Percentiles rank a stretch among this genome's conserved stretches.
These are phyloP conservation scores for Rugonectria rugulosa DNA, from an alignment of 2,329 filamentous ascomycete genomes.

Conservation along the genomic window DNA sequence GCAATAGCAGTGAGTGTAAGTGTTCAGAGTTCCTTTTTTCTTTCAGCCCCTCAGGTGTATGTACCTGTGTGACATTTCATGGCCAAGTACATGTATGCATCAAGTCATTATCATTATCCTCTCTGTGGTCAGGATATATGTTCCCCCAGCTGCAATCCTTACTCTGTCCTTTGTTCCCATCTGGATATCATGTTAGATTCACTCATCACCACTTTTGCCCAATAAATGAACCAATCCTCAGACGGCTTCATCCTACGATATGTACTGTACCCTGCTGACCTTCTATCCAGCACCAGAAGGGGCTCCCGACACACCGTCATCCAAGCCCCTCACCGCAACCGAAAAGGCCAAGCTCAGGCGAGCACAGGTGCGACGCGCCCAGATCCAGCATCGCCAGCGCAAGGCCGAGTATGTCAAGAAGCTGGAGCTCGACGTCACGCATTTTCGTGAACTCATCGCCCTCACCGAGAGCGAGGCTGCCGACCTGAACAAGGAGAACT, in stretches of 20 bases:
- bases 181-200: too few species aligned
- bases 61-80: too few species aligned
- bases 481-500: slow-evolving; percentile 52
- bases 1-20: slow-evolving; percentile 37
- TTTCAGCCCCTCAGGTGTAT: not conserved
- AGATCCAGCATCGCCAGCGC: slow-evolving; percentile 63
- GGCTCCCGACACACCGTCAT: slow-evolving; percentile 23
- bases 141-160: not conserved
- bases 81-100: too few species aligned
- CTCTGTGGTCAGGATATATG: too few species aligned
- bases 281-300: slow-evolving; percentile 18
- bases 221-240: not conserved
- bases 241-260: not conserved
- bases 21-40: slow-evolving; percentile 1
- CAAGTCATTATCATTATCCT: too few species aligned
- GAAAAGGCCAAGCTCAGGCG: slow-evolving; percentile 57
- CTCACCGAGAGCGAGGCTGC: slow-evolving; percentile 49
- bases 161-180: not conserved
- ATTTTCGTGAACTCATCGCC: slow-evolving; percentile 56
- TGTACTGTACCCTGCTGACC: not conserved
- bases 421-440: slow-evolving; percentile 59
- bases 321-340: slow-evolving; percentile 33
- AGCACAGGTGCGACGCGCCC: slow-evolving; percentile 60
- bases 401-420: slow-evolving; percentile 63
- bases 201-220: not conserved